Evolutionary conservation across 2,329 filamentous ascomycete species (phyloP).

Genomic region (Cryphonectria radicalis): DNA sequence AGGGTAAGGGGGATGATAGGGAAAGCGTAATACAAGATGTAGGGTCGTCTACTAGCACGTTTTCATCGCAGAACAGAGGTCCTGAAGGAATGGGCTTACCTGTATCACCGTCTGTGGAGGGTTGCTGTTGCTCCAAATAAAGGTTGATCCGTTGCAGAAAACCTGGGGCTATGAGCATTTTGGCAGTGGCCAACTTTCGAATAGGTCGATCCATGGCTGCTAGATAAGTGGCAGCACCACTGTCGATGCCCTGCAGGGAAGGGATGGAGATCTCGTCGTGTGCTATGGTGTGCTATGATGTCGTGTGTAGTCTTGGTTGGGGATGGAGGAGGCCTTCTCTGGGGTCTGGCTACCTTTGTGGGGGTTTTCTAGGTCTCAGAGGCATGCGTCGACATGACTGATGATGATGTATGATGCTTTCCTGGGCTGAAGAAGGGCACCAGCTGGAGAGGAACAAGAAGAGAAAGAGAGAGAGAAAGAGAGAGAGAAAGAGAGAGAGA

Average conservation of each 20-base stretch:
- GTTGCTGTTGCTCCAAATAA: background rate
- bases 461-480: background rate
- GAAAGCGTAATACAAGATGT: no score
- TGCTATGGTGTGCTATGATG: background rate
- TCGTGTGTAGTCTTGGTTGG: background rate
- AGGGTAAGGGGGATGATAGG: background rate
- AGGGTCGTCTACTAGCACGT: background rate
- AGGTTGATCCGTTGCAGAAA: background rate
- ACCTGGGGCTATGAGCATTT: background rate
- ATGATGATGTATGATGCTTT: background rate
- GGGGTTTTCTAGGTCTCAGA: no score
- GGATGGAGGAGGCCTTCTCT: no score
- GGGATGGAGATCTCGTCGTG: background rate
- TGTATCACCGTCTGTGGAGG: background rate
- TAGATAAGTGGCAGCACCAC: background rate
- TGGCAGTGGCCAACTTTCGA: background rate
- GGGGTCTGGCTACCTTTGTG: no score
- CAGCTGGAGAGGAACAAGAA: background rate
- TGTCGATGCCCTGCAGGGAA: background rate
- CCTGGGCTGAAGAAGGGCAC: background rate
- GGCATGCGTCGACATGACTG: no score
- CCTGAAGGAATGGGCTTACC: background rate
- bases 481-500: background rate
- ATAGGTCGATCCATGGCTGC: background rate
- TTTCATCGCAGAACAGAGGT: background rate